Conservation (phyloP, 805 yeast genomes). For the Saccharomycopsis selenospora region DNA sequence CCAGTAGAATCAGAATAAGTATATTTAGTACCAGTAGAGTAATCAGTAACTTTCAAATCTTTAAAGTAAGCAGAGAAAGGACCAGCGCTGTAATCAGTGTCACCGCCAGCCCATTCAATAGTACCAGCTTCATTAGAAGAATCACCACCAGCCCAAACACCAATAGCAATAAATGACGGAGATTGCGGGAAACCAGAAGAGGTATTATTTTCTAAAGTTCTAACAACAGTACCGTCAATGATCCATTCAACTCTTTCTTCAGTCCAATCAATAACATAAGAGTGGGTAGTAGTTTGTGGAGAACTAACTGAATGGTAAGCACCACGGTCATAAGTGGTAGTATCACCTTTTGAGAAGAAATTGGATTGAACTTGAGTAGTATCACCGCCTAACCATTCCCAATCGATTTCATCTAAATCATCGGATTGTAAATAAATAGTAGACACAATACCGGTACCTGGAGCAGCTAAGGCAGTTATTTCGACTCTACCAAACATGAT, state of each 20-base stretch:
- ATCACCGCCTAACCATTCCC: conserved; percentile 85
- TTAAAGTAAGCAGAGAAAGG: conserved; percentile 66
- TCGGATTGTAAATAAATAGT: conserved; percentile 72
- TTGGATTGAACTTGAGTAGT: conserved; percentile 66
- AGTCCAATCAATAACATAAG: conserved; percentile 83
- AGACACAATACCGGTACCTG: conserved; percentile 74
- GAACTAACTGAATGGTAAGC: conserved; percentile 50
- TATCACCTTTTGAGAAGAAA: conserved; percentile 75
- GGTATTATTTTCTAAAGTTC: conserved; percentile 50
- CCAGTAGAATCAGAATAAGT: conserved; percentile 30
- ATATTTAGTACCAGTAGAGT: conserved; percentile 56
- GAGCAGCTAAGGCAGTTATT: conserved; percentile 61
- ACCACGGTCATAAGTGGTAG: conserved; percentile 75
- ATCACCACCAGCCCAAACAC: conserved; percentile 84
- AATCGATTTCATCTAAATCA: conserved; percentile 82
- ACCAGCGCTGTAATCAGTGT: conserved; percentile 52
- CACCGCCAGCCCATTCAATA: conserved; percentile 79
- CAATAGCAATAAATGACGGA: conserved; percentile 66
- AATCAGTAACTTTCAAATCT: conserved; percentile 56
- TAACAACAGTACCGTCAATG: conserved; percentile 59
- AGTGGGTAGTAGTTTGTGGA: conserved; percentile 59
- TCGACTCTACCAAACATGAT: conserved; percentile 86
- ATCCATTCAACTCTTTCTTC: conserved; percentile 59
- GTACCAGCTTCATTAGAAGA: conserved; percentile 57
- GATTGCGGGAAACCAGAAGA: conserved; percentile 79